Evolutionary conservation across 805 yeast genomes (phyloP).

Genomic region (Lipomyces chichibuensis): DNA sequence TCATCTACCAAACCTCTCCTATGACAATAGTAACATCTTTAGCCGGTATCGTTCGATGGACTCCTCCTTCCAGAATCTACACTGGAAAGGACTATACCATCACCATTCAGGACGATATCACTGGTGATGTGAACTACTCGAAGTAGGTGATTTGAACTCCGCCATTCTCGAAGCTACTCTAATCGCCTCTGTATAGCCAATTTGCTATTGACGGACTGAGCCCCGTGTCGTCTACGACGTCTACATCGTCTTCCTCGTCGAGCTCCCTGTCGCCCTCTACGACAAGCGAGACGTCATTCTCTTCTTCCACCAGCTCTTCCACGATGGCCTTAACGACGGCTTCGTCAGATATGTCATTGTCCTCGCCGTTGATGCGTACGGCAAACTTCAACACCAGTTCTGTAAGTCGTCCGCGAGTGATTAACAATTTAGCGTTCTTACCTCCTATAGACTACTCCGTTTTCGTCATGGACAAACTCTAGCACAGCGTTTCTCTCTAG

Average conservation of each 20-base stretch:
- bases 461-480: slow-evolving; percentile 8
- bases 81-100: slow-evolving; percentile 44
- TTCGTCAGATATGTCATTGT: background rate
- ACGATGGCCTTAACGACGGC: background rate
- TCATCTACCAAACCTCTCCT: background rate
- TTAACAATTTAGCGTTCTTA: background rate
- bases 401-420: background rate
- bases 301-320: slow-evolving; percentile 2
- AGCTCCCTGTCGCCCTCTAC: slow-evolving; percentile 7
- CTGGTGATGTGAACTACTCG: slow-evolving; percentile 45
- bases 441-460: background rate
- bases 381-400: background rate
- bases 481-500: slow-evolving; percentile 4
- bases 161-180: background rate
- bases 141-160: slow-evolving; percentile 37
- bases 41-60: slow-evolving; percentile 47
- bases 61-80: slow-evolving; percentile 41
- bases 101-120: slow-evolving; percentile 41
- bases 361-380: background rate
- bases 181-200: background rate
- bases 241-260: background rate
- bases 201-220: slow-evolving; percentile 23
- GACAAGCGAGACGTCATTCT: background rate
- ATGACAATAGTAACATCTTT: background rate
- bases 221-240: background rate